phyloP scores from a whole-genome alignment of 441 rosid genomes.

The Pelargonium exstipulatum region DNA sequence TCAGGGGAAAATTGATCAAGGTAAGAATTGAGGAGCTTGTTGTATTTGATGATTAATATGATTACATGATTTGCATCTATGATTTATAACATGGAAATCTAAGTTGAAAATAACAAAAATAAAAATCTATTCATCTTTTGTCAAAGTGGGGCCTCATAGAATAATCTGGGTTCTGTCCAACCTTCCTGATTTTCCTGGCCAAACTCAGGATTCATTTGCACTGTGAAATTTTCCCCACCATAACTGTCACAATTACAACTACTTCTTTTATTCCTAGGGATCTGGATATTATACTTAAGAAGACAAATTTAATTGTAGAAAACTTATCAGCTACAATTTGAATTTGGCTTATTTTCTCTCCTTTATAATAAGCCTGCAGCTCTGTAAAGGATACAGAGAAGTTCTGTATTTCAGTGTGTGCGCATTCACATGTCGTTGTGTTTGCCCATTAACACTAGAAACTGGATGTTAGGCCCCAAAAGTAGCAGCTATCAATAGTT shows the following conservation, averaged over 20 bases:
- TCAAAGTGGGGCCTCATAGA: not conserved
- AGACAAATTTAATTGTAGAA: not conserved
- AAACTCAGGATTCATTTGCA: not conserved
- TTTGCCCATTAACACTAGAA: not conserved
- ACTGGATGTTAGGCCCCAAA: not conserved
- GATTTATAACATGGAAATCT: not conserved
- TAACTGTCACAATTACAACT: not conserved
- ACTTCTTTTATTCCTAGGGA: not conserved
- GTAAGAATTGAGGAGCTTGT: constrained; percentile 27
- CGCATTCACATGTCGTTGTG: not conserved
- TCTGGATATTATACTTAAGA: not conserved
- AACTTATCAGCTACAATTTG: not conserved
- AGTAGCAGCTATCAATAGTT: not conserved
- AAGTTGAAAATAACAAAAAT: not conserved
- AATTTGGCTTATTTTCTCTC: not conserved
- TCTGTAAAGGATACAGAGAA: not conserved
- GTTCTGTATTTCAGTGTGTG: not conserved
- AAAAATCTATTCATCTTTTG: not conserved
- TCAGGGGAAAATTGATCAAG: constrained; percentile 58
- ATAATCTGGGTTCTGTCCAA: not conserved
- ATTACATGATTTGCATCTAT: not conserved
- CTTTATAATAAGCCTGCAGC: no score
- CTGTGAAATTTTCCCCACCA: not conserved
- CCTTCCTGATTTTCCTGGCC: not conserved
- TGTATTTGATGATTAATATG: not conserved